Evolutionary conservation across 768 basidiomycete species (phyloP).

Genomic region (Mycena latifolia): DNA sequence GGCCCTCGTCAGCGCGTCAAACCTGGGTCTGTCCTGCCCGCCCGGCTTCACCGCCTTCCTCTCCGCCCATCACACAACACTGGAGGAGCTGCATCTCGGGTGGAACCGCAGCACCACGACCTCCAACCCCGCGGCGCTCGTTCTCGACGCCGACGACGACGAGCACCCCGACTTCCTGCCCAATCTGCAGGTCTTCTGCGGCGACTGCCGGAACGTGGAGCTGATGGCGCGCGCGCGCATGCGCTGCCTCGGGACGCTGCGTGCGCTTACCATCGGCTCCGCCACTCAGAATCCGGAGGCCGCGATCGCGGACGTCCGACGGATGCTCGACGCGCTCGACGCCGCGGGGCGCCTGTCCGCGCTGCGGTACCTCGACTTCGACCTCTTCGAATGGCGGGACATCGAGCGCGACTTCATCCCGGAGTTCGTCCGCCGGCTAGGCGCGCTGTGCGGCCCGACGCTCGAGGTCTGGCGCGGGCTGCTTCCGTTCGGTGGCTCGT

Average conservation of each 20-base stretch:
- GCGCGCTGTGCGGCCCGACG: conserved; percentile 14
- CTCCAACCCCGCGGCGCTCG: background rate
- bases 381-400: conserved; percentile 19
- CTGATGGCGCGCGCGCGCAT: conserved; percentile 26
- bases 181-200: conserved; percentile 19
- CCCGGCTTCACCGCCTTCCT: conserved; percentile 24
- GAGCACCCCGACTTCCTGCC: conserved; percentile 26
- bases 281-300: background rate
- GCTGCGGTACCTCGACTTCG: conserved; percentile 12
- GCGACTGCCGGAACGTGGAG: conserved; percentile 16
- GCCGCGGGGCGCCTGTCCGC: background rate
- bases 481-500: conserved; percentile 9
- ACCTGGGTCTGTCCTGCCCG: background rate
- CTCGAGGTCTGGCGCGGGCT: conserved; percentile 21
- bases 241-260: conserved; percentile 10
- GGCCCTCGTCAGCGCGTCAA: background rate
- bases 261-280: conserved; percentile 6
- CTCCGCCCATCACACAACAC: conserved; percentile 15
- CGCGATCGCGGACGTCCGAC: background rate
- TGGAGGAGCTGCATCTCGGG: conserved; percentile 24
- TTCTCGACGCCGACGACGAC: background rate
- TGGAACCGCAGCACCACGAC: background rate
- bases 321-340: conserved; percentile 15
- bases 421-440: conserved; percentile 9
- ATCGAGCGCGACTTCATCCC: background rate